Evolutionary conservation across 768 basidiomycete species (phyloP).

Genomic region (Naematelia aurantialba): DNA sequence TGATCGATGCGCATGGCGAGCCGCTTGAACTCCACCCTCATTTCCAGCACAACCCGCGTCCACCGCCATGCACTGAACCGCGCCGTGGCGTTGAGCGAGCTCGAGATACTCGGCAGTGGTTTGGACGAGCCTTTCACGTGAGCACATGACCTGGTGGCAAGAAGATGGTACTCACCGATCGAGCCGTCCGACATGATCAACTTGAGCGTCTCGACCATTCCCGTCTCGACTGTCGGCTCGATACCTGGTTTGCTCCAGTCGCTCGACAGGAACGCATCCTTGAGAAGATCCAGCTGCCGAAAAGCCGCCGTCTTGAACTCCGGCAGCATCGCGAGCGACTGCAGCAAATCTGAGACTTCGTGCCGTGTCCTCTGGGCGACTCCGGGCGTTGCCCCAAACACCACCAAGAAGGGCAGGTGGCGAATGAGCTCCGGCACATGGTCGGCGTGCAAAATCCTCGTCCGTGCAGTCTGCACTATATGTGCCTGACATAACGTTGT

Average conservation of each 20-base stretch:
- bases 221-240: conserved; percentile 28
- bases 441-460: conserved; percentile 22
- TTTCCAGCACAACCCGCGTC: conserved; percentile 43
- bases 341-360: conserved; percentile 16
- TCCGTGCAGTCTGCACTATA: conserved; percentile 27
- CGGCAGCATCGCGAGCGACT: conserved; percentile 28
- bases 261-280: conserved; percentile 41
- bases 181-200: conserved; percentile 40
- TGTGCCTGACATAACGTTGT: conserved; percentile 20
- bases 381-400: conserved; percentile 14
- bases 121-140: background rate
- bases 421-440: conserved; percentile 30
- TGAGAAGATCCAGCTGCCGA: conserved; percentile 39
- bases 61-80: conserved; percentile 43
- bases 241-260: conserved; percentile 32
- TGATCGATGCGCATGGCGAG: conserved; percentile 29
- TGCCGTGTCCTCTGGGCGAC: conserved; percentile 12
- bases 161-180: conserved; percentile 3
- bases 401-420: conserved; percentile 39
- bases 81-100: conserved; percentile 3
- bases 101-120: background rate
- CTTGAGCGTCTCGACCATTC: conserved; percentile 44
- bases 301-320: conserved; percentile 46
- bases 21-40: conserved; percentile 46
- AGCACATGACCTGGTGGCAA: background rate